phyloP scores from a whole-genome alignment of 495 filamentous ascomycete species.

The Neurospora cerealis region DNA sequence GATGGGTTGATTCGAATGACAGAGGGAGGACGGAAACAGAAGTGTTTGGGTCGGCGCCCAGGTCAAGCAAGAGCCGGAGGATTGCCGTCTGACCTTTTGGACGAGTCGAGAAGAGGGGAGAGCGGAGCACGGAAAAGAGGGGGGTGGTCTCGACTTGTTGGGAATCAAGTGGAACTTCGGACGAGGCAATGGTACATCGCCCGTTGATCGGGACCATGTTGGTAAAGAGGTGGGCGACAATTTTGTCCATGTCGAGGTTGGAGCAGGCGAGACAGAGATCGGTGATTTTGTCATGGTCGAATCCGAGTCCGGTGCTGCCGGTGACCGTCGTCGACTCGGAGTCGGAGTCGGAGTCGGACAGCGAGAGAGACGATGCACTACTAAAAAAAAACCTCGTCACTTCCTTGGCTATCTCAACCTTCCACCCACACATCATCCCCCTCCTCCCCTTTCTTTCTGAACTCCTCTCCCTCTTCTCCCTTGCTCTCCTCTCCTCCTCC shows the following conservation, averaged over 20 bases:
- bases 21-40: not conserved
- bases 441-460: not conserved
- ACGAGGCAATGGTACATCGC: not conserved
- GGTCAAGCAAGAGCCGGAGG: slow-evolving; percentile 12
- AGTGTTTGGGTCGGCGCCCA: slow-evolving; percentile 13
- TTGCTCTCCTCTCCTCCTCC: not conserved
- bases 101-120: not conserved
- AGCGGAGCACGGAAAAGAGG: not conserved
- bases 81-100: slow-evolving; percentile 11
- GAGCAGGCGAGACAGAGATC: slow-evolving; percentile 14
- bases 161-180: not conserved
- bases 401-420: not conserved
- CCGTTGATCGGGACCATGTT: slow-evolving; percentile 1
- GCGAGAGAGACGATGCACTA: not conserved
- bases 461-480: not conserved
- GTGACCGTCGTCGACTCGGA: not conserved
- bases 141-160: not conserved
- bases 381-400: not conserved
- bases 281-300: slow-evolving; percentile 1
- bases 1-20: not conserved
- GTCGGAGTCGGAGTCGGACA: not conserved
- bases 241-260: slow-evolving; percentile 11
- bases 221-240: slow-evolving; percentile 6
- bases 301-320: not conserved
- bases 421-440: not conserved